phyloP scores from a whole-genome alignment of 805 yeast species.

The Torulaspora franciscae region DNA sequence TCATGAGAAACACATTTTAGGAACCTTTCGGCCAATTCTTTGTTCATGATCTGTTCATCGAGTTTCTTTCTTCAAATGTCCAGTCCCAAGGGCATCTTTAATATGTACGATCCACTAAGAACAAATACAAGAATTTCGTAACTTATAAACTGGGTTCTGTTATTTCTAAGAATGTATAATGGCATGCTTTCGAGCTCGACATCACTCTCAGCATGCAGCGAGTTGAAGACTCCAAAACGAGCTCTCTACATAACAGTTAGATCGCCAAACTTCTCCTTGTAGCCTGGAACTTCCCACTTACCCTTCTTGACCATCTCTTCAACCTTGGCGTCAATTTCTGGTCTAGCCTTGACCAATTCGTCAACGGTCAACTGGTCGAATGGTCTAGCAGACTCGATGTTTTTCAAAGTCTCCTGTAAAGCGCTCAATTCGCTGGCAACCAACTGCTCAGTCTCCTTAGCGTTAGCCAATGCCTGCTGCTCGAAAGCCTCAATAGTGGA shows the following conservation, averaged over 20 bases:
- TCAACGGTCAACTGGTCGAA: constrained; percentile 95
- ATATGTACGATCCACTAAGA: not conserved
- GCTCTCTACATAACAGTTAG: constrained; percentile 72
- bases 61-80: not conserved
- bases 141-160: constrained; percentile 3
- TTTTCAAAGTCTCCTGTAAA: constrained; percentile 80
- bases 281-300: constrained; percentile 97
- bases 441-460: constrained; percentile 84
- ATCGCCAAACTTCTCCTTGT: constrained; percentile 97
- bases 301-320: constrained; percentile 92
- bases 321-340: constrained; percentile 96
- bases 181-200: constrained; percentile 1
- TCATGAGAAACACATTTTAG: constrained; percentile 44
- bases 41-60: constrained; percentile 18
- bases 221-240: not conserved
- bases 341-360: constrained; percentile 91
- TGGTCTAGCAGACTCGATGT: constrained; percentile 96
- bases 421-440: constrained; percentile 82
- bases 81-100: not conserved
- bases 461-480: constrained; percentile 92
- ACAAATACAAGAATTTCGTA: constrained; percentile 3
- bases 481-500: constrained; percentile 91
- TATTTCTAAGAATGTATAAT: constrained; percentile 9
- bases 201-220: constrained; percentile 4
- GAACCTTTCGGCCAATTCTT: constrained; percentile 37